Percentiles rank a stretch among this genome's conserved stretches.
Evolutionary conservation across 306 rosid species (phyloP).

Genomic region (Lathyrus aphaca): DNA sequence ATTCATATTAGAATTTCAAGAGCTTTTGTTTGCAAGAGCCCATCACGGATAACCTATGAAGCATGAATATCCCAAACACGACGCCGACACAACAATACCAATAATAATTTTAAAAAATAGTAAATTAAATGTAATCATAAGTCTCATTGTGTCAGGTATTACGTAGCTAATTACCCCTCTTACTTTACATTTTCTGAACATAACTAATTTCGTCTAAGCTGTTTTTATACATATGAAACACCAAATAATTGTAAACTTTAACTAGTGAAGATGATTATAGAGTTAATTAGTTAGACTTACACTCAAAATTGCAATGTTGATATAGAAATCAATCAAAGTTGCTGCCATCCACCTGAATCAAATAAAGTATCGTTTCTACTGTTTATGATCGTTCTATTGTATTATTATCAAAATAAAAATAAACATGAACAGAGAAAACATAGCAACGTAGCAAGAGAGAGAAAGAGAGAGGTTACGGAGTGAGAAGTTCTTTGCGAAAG

Average conservation of each 20-base stretch:
- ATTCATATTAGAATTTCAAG: too few species aligned
- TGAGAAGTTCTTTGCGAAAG: slow-evolving; percentile 60
- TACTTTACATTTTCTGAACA: not conserved
- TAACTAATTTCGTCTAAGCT: not conserved
- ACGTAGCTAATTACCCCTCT: too few species aligned
- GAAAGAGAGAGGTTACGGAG: slow-evolving; percentile 56
- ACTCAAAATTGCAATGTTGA: slow-evolving; percentile 60
- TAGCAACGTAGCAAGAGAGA: not conserved
- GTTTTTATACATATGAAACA: not conserved
- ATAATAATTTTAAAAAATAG: not conserved
- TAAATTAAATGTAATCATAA: not conserved
- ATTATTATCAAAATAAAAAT: not conserved
- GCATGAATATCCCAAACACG: too few species aligned
- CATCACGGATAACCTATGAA: too few species aligned
- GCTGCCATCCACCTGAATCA: slow-evolving; percentile 81
- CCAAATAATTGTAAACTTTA: not conserved
- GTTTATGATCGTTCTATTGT: not conserved
- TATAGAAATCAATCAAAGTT: slow-evolving; percentile 78
- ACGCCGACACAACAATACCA: too few species aligned
- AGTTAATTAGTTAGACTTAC: slow-evolving; percentile 49
- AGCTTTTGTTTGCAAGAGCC: too few species aligned
- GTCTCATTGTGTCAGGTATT: not conserved
- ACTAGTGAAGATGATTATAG: not conserved
- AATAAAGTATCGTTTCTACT: not conserved
- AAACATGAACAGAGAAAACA: slow-evolving; percentile 1